These are phyloP conservation scores for Aspergillus heteromorphus DNA, from an alignment of 495 filamentous ascomycete species.

Conservation along the genomic window DNA sequence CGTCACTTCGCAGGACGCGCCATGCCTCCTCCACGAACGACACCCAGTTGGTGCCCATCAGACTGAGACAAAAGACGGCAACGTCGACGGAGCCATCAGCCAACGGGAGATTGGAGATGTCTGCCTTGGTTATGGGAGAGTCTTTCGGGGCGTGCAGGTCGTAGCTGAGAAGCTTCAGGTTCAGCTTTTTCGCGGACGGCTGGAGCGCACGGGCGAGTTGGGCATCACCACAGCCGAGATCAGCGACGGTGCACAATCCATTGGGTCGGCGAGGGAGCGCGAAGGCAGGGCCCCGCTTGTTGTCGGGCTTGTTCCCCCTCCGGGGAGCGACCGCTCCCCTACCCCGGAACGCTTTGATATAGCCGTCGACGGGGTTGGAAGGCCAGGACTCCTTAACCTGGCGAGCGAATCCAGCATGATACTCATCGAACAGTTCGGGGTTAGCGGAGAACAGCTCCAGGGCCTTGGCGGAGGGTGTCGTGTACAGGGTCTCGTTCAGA, in stretches of 20 bases:
- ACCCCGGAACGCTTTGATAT: constrained; percentile 60
- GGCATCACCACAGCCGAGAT: constrained; percentile 79
- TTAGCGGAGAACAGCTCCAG: constrained; percentile 70
- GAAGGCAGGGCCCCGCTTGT: constrained; percentile 19
- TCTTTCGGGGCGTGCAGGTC: constrained; percentile 56
- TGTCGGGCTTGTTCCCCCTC: constrained; percentile 29
- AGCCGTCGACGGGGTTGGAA: constrained; percentile 85
- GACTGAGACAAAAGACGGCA: constrained; percentile 86
- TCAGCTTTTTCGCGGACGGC: constrained; percentile 52
- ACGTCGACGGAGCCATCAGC: constrained; percentile 69
- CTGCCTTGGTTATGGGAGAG: constrained; percentile 74
- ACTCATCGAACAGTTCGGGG: constrained; percentile 88
- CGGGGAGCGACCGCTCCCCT: constrained; percentile 46
- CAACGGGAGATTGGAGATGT: constrained; percentile 78
- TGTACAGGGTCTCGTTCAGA: constrained; percentile 94
- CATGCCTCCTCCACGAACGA: constrained; percentile 94
- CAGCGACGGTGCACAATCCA: constrained; percentile 70
- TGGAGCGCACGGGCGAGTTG: constrained; percentile 57
- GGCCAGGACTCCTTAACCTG: constrained; percentile 91
- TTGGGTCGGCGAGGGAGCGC: constrained; percentile 47
- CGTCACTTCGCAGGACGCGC: constrained; percentile 66
- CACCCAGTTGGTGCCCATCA: constrained; percentile 99
- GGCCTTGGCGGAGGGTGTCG: constrained; percentile 73
- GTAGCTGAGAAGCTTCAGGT: constrained; percentile 63
- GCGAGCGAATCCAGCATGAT: constrained; percentile 89